Conservation (phyloP, 176 grass and related monocot genomes). For the bread wheat (Triticum aestivum) region IWGSC_CS_RefSeq_v2.1 NC_057801.1:791462080-791462579, state of each 20-base stretch:
- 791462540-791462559: background rate
- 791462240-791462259: constrained; percentile 98
- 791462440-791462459: constrained; percentile 32
- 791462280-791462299: constrained; percentile 94
- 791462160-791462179: constrained; percentile 4
- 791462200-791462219: constrained; percentile 59
- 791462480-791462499: constrained; percentile 83
- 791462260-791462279: constrained; percentile 69
- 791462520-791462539: constrained; percentile 59
- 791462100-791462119: constrained; percentile 90
- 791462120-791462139: constrained; percentile 99
- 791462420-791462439: constrained; percentile 21
- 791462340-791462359: background rate
- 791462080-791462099: constrained; percentile 99
- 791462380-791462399: too few relatives aligned
- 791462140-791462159: constrained; percentile 68
- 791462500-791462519: constrained; percentile 92
- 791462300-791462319: constrained; percentile 99
- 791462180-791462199: background rate
- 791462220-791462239: constrained; percentile 97
- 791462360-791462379: constrained; percentile 6
- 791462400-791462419: background rate
- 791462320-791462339: constrained; percentile 69
- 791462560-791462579: background rate
- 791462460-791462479: constrained; percentile 96